Base-by-base conservation (phyloP, 208 protist species). In the Naegleria gruberi region DNA sequence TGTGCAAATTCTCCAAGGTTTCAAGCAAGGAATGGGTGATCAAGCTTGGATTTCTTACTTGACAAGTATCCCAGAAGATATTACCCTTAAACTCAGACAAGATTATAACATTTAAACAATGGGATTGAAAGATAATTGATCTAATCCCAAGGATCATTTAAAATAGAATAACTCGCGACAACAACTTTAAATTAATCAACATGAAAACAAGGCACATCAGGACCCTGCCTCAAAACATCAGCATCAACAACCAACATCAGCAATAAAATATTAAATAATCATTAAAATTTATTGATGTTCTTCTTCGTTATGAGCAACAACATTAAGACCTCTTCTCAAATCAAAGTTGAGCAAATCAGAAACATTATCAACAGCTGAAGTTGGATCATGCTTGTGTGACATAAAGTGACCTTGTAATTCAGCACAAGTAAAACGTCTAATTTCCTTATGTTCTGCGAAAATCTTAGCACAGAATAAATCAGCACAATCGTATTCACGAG, bases 381-480 rank as follows among this genome's bases (percentile, higher is more conserved):
- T 15, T 23, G 86, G 40, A 37, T 65, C 41, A 81, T 81, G 7
- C 19, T 77, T 89, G 51, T 46, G 46, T 10, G 17, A 12, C 40
- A 89, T 41, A 89, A 89, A 77, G 41, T 89, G 51, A 34, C 37
- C 46, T 81, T 89, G 86, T 19, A 89, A 37, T 43, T 44, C 40
- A 23, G 86, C 86, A 15, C 15, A 41, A n/a, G 47, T 89, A 4
- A 89, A n/a, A 37, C 8, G 7, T 26, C 95, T 10, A 2, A 89
- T 87, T 7, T 92, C 91, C 0, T 97, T 84, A 37, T 82, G 55
- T 2, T 47, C 87, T 57, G 91, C 87, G 84, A 94, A 34, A 34
- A 42, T 43, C 17, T 65, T 74, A 37, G 10, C 47, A n/a, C 92
- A 82, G 42, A 88, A 88, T 30, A 30, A 7, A 19, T 12, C 15